Conservation (phyloP, 2,329 filamentous ascomycete species). For the Fusarium drepaniforme region DNA sequence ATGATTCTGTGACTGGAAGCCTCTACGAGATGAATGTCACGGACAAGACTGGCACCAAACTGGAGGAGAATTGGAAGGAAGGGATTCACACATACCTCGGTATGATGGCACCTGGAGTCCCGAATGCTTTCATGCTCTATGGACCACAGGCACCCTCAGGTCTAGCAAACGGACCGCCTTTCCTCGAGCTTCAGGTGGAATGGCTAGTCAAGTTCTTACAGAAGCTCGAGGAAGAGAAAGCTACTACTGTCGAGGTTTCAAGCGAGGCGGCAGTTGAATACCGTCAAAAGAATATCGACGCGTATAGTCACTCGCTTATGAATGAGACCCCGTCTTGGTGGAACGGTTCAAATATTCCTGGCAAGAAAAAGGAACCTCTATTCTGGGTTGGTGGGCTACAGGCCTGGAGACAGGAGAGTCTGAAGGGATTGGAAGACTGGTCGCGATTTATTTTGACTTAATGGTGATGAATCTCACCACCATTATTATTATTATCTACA, state of each 20-base stretch:
- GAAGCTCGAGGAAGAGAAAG: not conserved
- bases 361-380: not conserved
- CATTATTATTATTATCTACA: not conserved
- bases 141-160: slow-evolving; percentile 36
- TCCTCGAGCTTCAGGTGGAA: slow-evolving; percentile 34
- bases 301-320: not conserved
- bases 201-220: slow-evolving; percentile 17
- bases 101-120: slow-evolving; percentile 36
- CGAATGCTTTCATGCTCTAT: slow-evolving; percentile 42
- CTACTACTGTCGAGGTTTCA: not conserved
- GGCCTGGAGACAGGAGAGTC: not conserved
- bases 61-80: slow-evolving; percentile 27
- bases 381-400: not conserved
- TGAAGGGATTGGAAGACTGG: not conserved
- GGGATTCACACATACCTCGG: slow-evolving; percentile 38
- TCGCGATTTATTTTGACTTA: not conserved
- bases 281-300: not conserved
- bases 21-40: slow-evolving; percentile 37
- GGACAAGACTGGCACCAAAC: slow-evolving; percentile 20
- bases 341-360: not conserved
- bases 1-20: slow-evolving; percentile 38
- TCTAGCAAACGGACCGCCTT: slow-evolving; percentile 29
- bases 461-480: not conserved
- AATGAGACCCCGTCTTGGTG: not conserved
- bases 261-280: not conserved